Evolutionary conservation across 768 basidiomycete species (phyloP), one percentile per base, ranked within the genome.

Genomic region (Serendipita sp.): DNA sequence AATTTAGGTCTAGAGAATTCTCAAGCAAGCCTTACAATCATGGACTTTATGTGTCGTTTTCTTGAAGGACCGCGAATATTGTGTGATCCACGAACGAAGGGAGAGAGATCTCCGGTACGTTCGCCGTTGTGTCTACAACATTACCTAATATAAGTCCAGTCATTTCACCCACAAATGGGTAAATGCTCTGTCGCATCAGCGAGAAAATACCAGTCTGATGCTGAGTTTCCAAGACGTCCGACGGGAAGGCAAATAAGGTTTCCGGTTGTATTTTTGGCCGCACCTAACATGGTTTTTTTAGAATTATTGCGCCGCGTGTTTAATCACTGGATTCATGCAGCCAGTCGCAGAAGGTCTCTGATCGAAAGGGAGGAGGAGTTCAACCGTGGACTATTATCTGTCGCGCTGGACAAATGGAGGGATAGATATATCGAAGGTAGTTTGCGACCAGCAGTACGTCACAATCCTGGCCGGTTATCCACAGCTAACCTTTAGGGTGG

Each of bases 151-250:
- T 51, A 7, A 51, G 5, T 65, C 35, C 67, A 90, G 86, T 44
- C 69, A 71, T 63, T 79, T 81, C 3, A 87, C 88, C 68, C 76
- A 73, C 54, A 87, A 85, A 74, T 92, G 90, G 89, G 84, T 82
- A 70, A 74, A 72, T 3, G 75, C 80, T 44, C 82, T 79, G 69
- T 74, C 77, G 44, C 82, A 83, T 30, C 88, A 88, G 70, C 79
- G 79, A 1, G 86, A 90, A 71, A 83, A 85, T 67, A 73, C 85
- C 2, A 85, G 83, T 68, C 79, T 93, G n/a, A 83, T 92, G 81
- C 85, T 89, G 70, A 91, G 88, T 70, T 88, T 89, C 72, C 81
- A 85, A 65, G 80, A 86, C 66, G 83, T 92, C 51, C 89, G 88
- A 73, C 80, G 80, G 48, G 88, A 90, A 79, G 90, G 90, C 84